A percentile compares a stretch with the other conserved stretches of the same genome.
Conservation (phyloP, 73 alveolate genomes). For the Halteria grandinella region DNA sequence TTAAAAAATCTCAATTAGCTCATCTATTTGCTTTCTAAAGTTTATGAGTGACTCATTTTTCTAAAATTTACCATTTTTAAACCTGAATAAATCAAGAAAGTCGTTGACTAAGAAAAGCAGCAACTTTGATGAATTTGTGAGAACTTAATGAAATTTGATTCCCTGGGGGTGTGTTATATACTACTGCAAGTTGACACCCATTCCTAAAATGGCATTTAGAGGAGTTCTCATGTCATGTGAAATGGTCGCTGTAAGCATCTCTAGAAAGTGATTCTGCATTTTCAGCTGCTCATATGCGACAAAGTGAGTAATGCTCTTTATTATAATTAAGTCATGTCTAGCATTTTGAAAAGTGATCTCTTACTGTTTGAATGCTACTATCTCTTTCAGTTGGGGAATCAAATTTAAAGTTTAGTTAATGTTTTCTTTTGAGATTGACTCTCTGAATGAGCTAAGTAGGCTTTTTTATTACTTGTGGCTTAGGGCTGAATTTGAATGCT, state of each 20-base stretch:
- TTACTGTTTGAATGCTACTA: too few relatives aligned
- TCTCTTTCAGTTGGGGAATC: too few relatives aligned
- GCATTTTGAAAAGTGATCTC: background rate
- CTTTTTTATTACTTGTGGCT: too few relatives aligned
- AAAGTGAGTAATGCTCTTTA: background rate
- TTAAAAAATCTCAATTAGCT: background rate
- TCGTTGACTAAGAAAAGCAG: background rate
- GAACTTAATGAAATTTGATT: background rate
- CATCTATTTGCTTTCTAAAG: background rate
- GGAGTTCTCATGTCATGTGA: conserved; percentile 19
- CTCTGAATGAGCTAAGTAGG: too few relatives aligned
- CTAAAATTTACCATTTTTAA: background rate
- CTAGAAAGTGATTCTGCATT: background rate
- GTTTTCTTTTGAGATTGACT: too few relatives aligned
- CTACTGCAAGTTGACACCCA: background rate
- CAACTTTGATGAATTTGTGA: background rate
- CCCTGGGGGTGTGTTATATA: background rate
- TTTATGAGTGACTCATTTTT: background rate
- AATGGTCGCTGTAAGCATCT: conserved; percentile 3
- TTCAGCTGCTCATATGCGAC: background rate
- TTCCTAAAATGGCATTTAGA: background rate
- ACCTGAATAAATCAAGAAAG: background rate
- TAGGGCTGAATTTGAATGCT: too few relatives aligned
- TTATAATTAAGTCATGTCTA: background rate
- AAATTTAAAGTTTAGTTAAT: too few relatives aligned